A percentile compares a stretch with the other conserved stretches of the same genome.
These are phyloP conservation scores for Talaromyces sp. DNA, from an alignment of 2,329 filamentous ascomycete species.

Conservation along the genomic window DNA sequence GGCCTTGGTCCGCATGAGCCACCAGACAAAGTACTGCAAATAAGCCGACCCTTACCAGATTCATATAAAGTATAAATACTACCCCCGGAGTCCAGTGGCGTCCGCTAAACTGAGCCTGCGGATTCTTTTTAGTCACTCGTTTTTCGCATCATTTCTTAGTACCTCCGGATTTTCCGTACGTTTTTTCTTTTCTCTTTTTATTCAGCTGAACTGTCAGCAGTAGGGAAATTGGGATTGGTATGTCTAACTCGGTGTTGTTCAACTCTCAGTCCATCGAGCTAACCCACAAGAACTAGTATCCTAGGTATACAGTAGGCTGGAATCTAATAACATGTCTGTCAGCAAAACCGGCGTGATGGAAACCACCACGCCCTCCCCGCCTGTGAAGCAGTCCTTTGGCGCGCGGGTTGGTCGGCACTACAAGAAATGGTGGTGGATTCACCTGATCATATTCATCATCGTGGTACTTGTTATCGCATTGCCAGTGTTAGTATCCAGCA, in stretches of 20 bases:
- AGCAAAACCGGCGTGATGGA: constrained; percentile 29
- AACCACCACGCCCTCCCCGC: constrained; percentile 7
- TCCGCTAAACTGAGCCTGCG: not conserved
- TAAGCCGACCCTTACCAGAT: not conserved
- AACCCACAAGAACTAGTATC: not conserved
- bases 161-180: not conserved
- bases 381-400: constrained; percentile 28
- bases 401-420: constrained; percentile 35
- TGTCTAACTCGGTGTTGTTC: too few species aligned
- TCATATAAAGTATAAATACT: constrained; percentile 6
- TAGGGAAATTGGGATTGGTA: too few species aligned
- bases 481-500: constrained; percentile 53
- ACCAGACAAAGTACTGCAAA: not conserved
- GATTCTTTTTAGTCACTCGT: constrained; percentile 9
- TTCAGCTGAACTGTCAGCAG: too few species aligned
- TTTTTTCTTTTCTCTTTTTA: not conserved
- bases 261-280: not conserved
- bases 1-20: not conserved
- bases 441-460: constrained; percentile 55
- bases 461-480: constrained; percentile 57
- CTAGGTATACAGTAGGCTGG: too few species aligned
- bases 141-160: not conserved
- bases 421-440: constrained; percentile 58
- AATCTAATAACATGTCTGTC: not conserved
- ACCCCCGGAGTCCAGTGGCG: not conserved